Base-by-base conservation (phyloP, 176 grass and related monocot species). In the Oropetium thomaeum region DNA sequence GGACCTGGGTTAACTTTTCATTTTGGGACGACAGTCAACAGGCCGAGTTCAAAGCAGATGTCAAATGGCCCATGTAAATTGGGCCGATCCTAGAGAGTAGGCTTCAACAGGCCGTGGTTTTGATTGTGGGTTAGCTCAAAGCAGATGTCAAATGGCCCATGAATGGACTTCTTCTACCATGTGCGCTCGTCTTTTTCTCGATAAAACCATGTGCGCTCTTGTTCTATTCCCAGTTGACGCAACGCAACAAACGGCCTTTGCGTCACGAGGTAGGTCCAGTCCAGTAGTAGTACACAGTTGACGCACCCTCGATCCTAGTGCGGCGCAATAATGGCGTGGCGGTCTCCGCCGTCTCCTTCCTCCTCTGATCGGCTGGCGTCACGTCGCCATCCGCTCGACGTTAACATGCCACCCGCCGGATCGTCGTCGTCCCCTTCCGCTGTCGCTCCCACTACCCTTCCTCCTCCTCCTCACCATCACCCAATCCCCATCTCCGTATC, bases 361-460 rank as follows among this genome's bases (percentile, higher is more conserved):
- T 11, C 20, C 38, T 2, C 34, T n/a, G n/a, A 7, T 54, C n/a
- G 54, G 58, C 69, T 62, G 57, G 40, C 52, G 1, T 26, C 77
- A 81, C 79, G 43, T 42, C 61, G 57, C 85, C 30, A 57, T 79
- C 90, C 86, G 7, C 58, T 30, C 9, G 31, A 82, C 45, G 42
- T 66, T 44, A 75, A 79, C 83, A 62, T 72, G 53, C 60, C 75
- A 90, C 71, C 82, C 23, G 22, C 70, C 62, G 43, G 44, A 17
- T 47, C 75, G 37, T 27, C 83, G 20, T 44, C 33, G 16, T 10
- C 34, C 19, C 51, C 29, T 35, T 1, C 28, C 8, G 48, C 32
- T 15, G 5, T 33, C 16, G 62, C 35, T 19, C 8, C 49, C 44
- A 28, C 76, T 66, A 23, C 57, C 40, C 5, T 4, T 4, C 8